Evolutionary conservation across 78 protist genomes (phyloP).

Genomic region (slime mould (Dictyostelium discoideum)): dicty_2.7 NC_007089.4:2844501-2845000

Average conservation of each 20-base stretch:
- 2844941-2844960: too few species aligned
- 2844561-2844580: conserved; percentile 20
- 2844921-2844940: too few species aligned
- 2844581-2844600: neutral
- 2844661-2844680: neutral
- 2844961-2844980: too few species aligned
- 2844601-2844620: neutral
- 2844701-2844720: neutral
- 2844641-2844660: conserved; percentile 15
- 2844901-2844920: too few species aligned
- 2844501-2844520: neutral
- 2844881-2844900: neutral
- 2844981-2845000: too few species aligned
- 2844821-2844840: neutral
- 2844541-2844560: neutral
- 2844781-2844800: neutral
- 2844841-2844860: neutral
- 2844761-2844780: neutral
- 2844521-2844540: neutral
- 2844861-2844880: neutral
- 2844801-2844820: neutral
- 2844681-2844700: neutral
- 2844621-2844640: neutral
- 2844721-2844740: neutral
- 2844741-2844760: conserved; percentile 8